Evolutionary conservation across 495 filamentous ascomycete genomes (phyloP).

Genomic region (Acidiella bohemica): DNA sequence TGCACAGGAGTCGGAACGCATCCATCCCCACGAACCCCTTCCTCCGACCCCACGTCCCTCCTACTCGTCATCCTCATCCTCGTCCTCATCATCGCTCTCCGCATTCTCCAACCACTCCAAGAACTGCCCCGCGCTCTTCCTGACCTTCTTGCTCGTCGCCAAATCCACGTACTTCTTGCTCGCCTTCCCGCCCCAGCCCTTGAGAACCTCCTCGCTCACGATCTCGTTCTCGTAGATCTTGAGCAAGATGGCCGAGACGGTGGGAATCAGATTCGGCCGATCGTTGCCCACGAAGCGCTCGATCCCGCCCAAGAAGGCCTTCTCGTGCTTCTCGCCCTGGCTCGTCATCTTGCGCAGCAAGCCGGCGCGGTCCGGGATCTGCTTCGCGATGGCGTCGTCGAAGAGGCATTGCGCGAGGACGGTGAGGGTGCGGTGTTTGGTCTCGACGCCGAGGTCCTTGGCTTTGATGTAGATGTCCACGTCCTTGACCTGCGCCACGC

Average conservation of each 20-base stretch:
- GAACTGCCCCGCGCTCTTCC: conserved; percentile 88
- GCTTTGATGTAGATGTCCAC: conserved; percentile 92
- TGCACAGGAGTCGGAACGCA: no score
- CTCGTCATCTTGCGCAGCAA: conserved; percentile 82
- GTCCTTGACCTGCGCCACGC: conserved; percentile 62
- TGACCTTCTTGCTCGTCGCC: conserved; percentile 81
- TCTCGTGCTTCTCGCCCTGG: conserved; percentile 81
- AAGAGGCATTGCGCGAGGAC: conserved; percentile 92
- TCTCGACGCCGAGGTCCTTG: conserved; percentile 86
- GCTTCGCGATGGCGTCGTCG: conserved; percentile 73
- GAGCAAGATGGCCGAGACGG: conserved; percentile 74
- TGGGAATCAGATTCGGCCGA: conserved; percentile 58
- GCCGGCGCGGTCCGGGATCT: conserved; percentile 64
- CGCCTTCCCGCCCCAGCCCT: conserved; percentile 82
- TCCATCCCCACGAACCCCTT: not conserved
- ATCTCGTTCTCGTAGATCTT: conserved; percentile 81
- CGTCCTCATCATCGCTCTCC: conserved; percentile 66
- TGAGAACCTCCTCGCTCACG: conserved; percentile 71
- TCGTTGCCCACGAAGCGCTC: conserved; percentile 85
- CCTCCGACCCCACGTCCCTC: not conserved
- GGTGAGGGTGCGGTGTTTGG: conserved; percentile 83
- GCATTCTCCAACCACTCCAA: conserved; percentile 86
- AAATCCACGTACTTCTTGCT: conserved; percentile 97
- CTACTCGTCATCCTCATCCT: conserved; percentile 36
- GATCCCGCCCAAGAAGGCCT: conserved; percentile 91